Percentiles rank a stretch among this genome's conserved stretches.
phyloP scores from a whole-genome alignment of 1,284 basidiomycete genomes.

The Trichosporon sp. region DNA sequence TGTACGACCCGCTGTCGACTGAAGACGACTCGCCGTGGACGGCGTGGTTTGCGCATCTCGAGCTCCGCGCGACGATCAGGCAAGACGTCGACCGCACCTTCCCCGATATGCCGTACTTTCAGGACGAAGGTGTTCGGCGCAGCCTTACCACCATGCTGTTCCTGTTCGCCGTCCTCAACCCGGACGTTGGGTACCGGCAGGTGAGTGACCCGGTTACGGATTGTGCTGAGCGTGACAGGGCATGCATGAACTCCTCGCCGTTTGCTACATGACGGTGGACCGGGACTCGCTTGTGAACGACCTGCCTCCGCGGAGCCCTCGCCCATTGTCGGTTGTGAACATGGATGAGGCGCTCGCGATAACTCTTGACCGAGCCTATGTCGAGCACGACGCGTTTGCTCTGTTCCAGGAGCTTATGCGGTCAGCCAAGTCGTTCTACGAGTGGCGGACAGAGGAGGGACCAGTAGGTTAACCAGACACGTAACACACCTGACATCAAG shows the following conservation, averaged over 20 bases:
- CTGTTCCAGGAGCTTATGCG: constrained; percentile 79
- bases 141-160: constrained; percentile 82
- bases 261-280: constrained; percentile 76
- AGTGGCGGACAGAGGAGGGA: constrained; percentile 68
- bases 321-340: constrained; percentile 17
- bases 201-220: constrained; percentile 30
- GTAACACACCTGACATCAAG: not conserved
- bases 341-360: constrained; percentile 39
- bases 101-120: constrained; percentile 87
- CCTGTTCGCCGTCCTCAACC: constrained; percentile 73
- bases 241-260: constrained; percentile 92
- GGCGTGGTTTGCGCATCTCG: constrained; percentile 83
- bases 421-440: constrained; percentile 77
- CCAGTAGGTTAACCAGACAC: constrained; percentile 37
- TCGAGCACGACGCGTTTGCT: constrained; percentile 72
- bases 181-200: constrained; percentile 77
- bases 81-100: constrained; percentile 96
- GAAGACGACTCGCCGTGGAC: constrained; percentile 88
- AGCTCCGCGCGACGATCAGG: constrained; percentile 78
- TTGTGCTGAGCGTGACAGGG: constrained; percentile 62
- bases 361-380: constrained; percentile 49
- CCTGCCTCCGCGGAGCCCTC: constrained; percentile 2
- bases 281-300: constrained; percentile 67
- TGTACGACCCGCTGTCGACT: constrained; percentile 78
- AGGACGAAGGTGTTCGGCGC: constrained; percentile 69